A percentile compares a stretch with the other conserved stretches of the same genome.
Conservation (phyloP, 495 filamentous ascomycete species). For the Geoglossum glabrum region DNA sequence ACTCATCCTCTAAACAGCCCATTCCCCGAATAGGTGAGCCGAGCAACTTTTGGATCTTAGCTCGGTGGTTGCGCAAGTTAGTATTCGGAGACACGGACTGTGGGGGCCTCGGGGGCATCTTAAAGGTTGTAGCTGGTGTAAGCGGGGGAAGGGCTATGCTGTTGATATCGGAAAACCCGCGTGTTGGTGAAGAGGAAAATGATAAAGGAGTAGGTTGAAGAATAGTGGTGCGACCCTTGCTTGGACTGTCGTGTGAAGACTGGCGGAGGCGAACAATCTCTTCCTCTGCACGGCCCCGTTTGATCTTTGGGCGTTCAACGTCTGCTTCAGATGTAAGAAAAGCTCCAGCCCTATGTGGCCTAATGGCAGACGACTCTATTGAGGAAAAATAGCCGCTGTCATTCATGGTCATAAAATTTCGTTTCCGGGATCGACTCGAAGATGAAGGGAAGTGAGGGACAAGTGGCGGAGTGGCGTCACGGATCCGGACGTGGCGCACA, state of each 20-base stretch:
- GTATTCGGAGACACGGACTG: slow-evolving; percentile 86
- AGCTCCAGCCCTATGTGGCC: slow-evolving; percentile 38
- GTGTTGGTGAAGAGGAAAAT: slow-evolving; percentile 41
- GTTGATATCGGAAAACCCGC: slow-evolving; percentile 22
- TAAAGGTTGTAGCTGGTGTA: slow-evolving; percentile 73
- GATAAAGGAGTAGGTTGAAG: slow-evolving; percentile 15
- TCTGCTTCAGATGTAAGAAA: slow-evolving; percentile 51
- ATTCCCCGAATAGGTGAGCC: slow-evolving; percentile 67
- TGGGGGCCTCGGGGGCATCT: slow-evolving; percentile 61
- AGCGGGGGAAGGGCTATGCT: slow-evolving; percentile 57
- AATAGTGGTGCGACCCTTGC: slow-evolving; percentile 30
- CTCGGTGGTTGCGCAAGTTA: slow-evolving; percentile 79
- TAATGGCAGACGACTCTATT: slow-evolving; percentile 78
- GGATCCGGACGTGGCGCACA: slow-evolving; percentile 36
- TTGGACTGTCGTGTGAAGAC: slow-evolving; percentile 85
- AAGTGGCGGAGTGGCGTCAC: slow-evolving; percentile 58
- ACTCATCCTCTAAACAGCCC: slow-evolving; percentile 39
- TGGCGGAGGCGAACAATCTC: slow-evolving; percentile 87
- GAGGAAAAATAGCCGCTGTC: slow-evolving; percentile 97
- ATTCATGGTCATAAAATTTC: slow-evolving; percentile 56
- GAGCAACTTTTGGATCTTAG: slow-evolving; percentile 68
- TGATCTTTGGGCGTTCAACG: slow-evolving; percentile 54
- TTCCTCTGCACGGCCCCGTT: slow-evolving; percentile 79
- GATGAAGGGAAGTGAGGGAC: slow-evolving; percentile 36
- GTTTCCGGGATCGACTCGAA: slow-evolving; percentile 44